phyloP scores from a whole-genome alignment of 208 protist genomes.

The Trypanosoma avium region DNA sequence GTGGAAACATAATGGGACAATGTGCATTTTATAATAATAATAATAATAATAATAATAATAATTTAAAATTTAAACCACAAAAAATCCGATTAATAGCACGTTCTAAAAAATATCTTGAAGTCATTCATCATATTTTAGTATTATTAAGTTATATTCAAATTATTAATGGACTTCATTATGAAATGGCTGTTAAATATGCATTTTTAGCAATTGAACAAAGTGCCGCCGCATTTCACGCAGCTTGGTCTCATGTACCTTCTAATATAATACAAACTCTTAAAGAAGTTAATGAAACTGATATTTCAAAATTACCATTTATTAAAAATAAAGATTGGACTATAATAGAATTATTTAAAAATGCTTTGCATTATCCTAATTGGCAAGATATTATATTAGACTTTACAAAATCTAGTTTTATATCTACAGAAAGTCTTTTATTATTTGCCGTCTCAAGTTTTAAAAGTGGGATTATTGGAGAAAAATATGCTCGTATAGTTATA shows the following conservation, averaged over 20 bases:
- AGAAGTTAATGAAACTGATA: not conserved
- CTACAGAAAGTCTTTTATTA: conserved; percentile 19
- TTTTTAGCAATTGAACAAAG: conserved; percentile 45
- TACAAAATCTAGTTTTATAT: conserved; percentile 21
- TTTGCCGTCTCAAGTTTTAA: conserved; percentile 9
- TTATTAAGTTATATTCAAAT: conserved; percentile 68
- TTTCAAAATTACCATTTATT: not conserved
- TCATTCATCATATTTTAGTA: conserved; percentile 29
- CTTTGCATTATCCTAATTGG: not conserved
- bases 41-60: not conserved
- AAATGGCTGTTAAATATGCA: conserved; percentile 62
- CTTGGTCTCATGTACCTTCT: not conserved
- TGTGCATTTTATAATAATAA: conserved; percentile 11
- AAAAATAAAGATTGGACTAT: conserved; percentile 7
- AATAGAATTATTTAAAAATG: conserved; percentile 1
- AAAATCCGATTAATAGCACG: not conserved
- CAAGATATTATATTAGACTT: conserved; percentile 11
- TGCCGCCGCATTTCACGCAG: conserved; percentile 12
- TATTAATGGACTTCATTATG: conserved; percentile 43
- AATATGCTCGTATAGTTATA: not conserved
- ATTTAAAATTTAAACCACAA: conserved; percentile 9
- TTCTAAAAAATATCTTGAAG: conserved; percentile 2
- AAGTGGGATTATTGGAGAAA: not conserved
- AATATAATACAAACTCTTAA: conserved; percentile 2
- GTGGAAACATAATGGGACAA: conserved; percentile 7